These are phyloP conservation scores for Bondarzewia mesenterica DNA, from an alignment of 1,284 basidiomycete species.

Conservation along the genomic window DNA sequence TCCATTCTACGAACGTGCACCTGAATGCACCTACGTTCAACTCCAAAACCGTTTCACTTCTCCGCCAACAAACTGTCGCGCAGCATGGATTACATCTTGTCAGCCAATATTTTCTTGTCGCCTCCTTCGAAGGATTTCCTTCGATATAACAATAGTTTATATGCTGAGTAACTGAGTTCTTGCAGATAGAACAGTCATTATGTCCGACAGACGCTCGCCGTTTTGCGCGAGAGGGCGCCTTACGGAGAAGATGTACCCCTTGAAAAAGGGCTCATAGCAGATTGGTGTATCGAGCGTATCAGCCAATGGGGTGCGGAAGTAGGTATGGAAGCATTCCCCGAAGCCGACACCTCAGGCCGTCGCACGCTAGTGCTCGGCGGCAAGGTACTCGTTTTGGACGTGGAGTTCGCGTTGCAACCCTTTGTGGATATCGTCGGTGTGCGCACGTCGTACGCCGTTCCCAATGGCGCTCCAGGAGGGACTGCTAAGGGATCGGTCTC, in stretches of 20 bases:
- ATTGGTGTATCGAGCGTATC: constrained; percentile 51
- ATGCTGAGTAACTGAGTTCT: constrained; percentile 11
- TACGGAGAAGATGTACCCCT: constrained; percentile 59
- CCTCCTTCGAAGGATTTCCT: constrained; percentile 11
- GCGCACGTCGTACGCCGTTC: constrained; percentile 68
- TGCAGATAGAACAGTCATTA: constrained; percentile 43
- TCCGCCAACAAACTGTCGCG: constrained; percentile 54
- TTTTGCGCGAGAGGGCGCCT: constrained; percentile 34
- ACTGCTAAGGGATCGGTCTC: constrained; percentile 31
- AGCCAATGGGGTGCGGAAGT: constrained; percentile 50
- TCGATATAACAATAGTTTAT: no score
- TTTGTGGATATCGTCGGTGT: constrained; percentile 41
- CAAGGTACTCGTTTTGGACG: constrained; percentile 69
- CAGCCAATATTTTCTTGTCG: constrained; percentile 15
- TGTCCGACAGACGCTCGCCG: constrained; percentile 34
- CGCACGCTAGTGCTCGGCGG: constrained; percentile 59
- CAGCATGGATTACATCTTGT: constrained; percentile 42
- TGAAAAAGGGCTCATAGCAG: constrained; percentile 32
- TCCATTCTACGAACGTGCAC: constrained; percentile 45
- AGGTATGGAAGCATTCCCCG: constrained; percentile 69
- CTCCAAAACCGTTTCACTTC: constrained; percentile 55
- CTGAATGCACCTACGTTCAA: constrained; percentile 37
- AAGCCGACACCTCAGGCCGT: constrained; percentile 39
- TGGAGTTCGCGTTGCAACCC: constrained; percentile 46
- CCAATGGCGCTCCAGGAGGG: constrained; percentile 31